A percentile compares a stretch with the other conserved stretches of the same genome.
These are phyloP conservation scores for Phaffomyces thermotolerans DNA, from an alignment of 805 yeast genomes.

Conservation along the genomic window DNA sequence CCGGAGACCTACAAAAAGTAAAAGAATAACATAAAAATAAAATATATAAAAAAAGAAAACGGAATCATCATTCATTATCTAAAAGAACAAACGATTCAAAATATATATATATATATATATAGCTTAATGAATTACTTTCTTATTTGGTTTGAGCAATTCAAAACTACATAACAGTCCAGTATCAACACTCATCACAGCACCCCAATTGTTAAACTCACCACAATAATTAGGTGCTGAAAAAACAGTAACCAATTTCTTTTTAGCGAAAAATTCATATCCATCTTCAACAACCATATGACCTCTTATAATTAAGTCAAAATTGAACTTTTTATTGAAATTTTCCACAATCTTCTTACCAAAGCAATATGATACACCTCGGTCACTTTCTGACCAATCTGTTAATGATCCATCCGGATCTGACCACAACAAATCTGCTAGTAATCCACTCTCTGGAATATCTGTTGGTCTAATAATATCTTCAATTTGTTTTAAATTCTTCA, in stretches of 20 bases:
- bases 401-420: constrained; percentile 64
- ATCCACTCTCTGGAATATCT: constrained; percentile 75
- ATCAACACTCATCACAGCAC: constrained; percentile 95
- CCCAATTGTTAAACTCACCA: constrained; percentile 72
- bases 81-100: too few relatives aligned
- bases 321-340: constrained; percentile 54
- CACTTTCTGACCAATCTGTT: constrained; percentile 71
- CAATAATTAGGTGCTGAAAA: constrained; percentile 77
- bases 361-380: constrained; percentile 76
- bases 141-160: constrained; percentile 78
- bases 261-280: constrained; percentile 77
- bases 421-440: constrained; percentile 75
- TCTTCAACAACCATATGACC: constrained; percentile 91
- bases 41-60: background rate
- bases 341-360: constrained; percentile 72
- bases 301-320: constrained; percentile 70
- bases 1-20: too few relatives aligned
- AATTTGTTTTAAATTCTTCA: constrained; percentile 58
- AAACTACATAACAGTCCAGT: constrained; percentile 89
- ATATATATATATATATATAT: too few relatives aligned
- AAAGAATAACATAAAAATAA: background rate
- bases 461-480: constrained; percentile 72
- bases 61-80: background rate
- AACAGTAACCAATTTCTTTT: constrained; percentile 66
- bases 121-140: constrained; percentile 9